A percentile compares a stretch with the other conserved stretches of the same genome.
Evolutionary conservation across 352 stramenopile genomes (phyloP).

Genomic region (Globisporangium spinosum): DNA sequence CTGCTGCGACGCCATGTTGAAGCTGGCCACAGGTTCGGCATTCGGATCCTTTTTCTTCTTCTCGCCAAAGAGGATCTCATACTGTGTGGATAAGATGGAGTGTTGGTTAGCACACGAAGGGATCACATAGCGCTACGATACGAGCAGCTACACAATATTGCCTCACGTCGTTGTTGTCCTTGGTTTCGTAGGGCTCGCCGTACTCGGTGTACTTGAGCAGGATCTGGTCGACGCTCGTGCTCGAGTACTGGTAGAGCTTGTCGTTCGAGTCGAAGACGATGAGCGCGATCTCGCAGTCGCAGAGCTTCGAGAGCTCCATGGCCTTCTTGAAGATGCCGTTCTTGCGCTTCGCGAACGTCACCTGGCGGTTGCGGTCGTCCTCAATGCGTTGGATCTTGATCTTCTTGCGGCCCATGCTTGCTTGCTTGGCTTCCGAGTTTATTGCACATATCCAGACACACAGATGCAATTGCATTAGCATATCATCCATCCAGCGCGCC

Average conservation of each 20-base stretch:
- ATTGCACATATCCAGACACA: slow-evolving; percentile 9
- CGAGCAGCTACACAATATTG: neutral
- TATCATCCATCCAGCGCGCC: neutral
- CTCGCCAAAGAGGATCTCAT: slow-evolving; percentile 81
- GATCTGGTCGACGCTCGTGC: slow-evolving; percentile 78
- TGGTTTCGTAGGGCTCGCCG: slow-evolving; percentile 75
- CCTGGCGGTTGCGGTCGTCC: slow-evolving; percentile 80
- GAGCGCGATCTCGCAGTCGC: slow-evolving; percentile 82
- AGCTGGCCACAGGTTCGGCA: slow-evolving; percentile 29
- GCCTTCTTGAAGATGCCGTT: slow-evolving; percentile 86
- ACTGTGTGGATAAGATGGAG: slow-evolving; percentile 29
- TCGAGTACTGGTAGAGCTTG: slow-evolving; percentile 85
- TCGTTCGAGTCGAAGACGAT: slow-evolving; percentile 88
- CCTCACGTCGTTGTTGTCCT: slow-evolving; percentile 79
- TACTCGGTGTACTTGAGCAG: slow-evolving; percentile 87
- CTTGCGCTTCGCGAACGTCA: slow-evolving; percentile 85
- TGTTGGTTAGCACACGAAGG: neutral
- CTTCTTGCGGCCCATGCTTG: slow-evolving; percentile 79
- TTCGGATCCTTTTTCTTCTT: slow-evolving; percentile 71
- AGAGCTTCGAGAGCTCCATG: slow-evolving; percentile 86
- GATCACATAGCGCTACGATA: neutral
- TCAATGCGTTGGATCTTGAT: slow-evolving; percentile 88
- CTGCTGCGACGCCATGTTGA: slow-evolving; percentile 24
- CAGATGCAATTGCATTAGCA: neutral
- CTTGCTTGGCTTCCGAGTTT: slow-evolving; percentile 6